These are phyloP conservation scores for Bothriochloa decipiens DNA, from an alignment of 176 grass and related monocot genomes.

Conservation along the genomic window DNA sequence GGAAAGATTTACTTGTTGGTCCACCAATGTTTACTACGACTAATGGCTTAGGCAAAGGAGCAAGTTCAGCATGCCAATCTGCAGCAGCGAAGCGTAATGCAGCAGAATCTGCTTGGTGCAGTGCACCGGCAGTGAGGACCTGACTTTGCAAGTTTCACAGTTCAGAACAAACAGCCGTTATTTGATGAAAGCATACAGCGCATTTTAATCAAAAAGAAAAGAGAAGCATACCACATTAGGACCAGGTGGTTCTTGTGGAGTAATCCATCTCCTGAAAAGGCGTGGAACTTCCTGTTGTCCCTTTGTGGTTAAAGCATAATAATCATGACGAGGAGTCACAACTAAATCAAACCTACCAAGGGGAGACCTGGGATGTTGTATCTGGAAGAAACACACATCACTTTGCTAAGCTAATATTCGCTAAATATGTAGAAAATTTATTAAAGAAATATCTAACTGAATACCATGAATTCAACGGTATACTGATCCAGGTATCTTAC, in stretches of 20 bases:
- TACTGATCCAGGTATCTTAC: conserved; percentile 43
- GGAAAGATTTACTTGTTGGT: conserved; percentile 74
- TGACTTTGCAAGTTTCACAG: conserved; percentile 45
- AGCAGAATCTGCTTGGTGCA: conserved; percentile 90
- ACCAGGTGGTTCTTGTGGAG: conserved; percentile 80
- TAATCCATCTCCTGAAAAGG: conserved; percentile 72
- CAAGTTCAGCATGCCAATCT: conserved; percentile 82
- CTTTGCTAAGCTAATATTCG: neutral
- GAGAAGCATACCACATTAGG: conserved; percentile 69
- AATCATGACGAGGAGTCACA: conserved; percentile 87
- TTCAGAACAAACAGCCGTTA: conserved; percentile 5
- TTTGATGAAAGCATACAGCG: neutral
- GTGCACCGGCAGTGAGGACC: conserved; percentile 78
- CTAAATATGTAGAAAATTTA: conserved; percentile 7
- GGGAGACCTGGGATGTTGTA: conserved; percentile 86
- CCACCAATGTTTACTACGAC: conserved; percentile 88
- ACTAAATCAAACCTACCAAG: conserved; percentile 90
- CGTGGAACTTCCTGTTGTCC: conserved; percentile 69
- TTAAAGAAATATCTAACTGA: neutral
- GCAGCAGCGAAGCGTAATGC: conserved; percentile 69
- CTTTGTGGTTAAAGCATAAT: conserved; percentile 81
- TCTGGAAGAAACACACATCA: conserved; percentile 38
- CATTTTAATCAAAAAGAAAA: conserved; percentile 9
- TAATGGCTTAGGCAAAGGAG: conserved; percentile 76
- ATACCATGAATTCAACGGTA: conserved; percentile 9